phyloP scores from a whole-genome alignment of 495 filamentous ascomycete genomes.

The Annulohypoxylon stygium region DNA sequence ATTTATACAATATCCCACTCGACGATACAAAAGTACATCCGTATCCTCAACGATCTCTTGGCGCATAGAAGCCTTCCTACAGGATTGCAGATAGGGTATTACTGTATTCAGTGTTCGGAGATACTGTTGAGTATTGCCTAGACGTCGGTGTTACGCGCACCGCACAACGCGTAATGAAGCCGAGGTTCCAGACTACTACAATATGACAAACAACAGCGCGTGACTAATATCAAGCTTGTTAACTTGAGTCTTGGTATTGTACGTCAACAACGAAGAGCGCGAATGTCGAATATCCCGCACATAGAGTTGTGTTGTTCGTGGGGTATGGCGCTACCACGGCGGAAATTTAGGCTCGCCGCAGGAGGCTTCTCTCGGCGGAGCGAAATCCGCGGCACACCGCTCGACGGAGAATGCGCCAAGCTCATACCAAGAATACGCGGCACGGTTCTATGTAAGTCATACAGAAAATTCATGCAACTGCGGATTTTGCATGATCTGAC shows the following conservation, averaged over 20 bases:
- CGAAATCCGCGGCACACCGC: conserved; percentile 38
- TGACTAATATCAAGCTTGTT: background rate
- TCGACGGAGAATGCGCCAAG: conserved; percentile 38
- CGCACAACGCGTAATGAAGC: conserved; percentile 19
- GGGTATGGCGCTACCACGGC: conserved; percentile 14
- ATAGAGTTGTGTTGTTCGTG: conserved; percentile 1
- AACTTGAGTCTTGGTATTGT: background rate
- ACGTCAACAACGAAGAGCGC: background rate
- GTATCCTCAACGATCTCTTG: conserved; percentile 22
- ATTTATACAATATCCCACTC: background rate
- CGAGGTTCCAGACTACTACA: conserved; percentile 6
- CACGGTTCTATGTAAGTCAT: conserved; percentile 38
- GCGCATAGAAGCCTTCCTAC: conserved; percentile 18
- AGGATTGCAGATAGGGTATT: conserved; percentile 25
- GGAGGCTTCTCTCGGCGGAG: conserved; percentile 36
- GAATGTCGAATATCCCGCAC: background rate
- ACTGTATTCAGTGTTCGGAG: conserved; percentile 35
- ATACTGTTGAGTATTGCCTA: conserved; percentile 22
- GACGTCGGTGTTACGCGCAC: conserved; percentile 20
- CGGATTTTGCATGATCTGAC: conserved; percentile 12
- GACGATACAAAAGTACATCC: conserved; percentile 1
- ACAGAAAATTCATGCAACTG: conserved; percentile 13
- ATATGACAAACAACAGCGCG: background rate
- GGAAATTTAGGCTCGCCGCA: conserved; percentile 39
- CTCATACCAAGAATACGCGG: conserved; percentile 37